Conservation (phyloP, 805 yeast species). For the Starmerella apicola region DNA sequence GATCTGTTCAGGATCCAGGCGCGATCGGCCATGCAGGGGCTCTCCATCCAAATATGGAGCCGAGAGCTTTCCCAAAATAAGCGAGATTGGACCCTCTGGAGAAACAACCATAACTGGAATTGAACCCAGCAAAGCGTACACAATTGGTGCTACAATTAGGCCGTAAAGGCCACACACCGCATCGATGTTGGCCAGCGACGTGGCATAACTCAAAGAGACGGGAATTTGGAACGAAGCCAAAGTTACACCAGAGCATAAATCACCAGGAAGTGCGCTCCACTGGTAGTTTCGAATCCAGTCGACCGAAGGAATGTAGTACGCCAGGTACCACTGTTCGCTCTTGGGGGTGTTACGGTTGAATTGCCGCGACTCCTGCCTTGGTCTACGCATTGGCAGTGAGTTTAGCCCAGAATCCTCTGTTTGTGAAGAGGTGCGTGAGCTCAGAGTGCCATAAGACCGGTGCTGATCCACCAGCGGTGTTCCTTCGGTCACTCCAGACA, state of each 20-base stretch:
- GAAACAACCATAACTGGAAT: slow-evolving; percentile 87
- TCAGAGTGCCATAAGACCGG: too few species aligned
- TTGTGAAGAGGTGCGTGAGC: too few species aligned
- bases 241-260: slow-evolving; percentile 72
- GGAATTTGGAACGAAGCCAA: slow-evolving; percentile 89
- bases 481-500: too few species aligned
- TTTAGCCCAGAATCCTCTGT: too few species aligned
- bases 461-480: too few species aligned
- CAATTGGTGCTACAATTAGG: slow-evolving; percentile 62
- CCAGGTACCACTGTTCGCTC: slow-evolving; percentile 30
- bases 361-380: too few species aligned
- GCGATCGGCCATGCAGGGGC: slow-evolving; percentile 23
- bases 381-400: too few species aligned
- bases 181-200: slow-evolving; percentile 72
- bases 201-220: slow-evolving; percentile 68
- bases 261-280: slow-evolving; percentile 36
- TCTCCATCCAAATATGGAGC: slow-evolving; percentile 40
- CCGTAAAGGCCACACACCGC: slow-evolving; percentile 70
- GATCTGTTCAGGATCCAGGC: slow-evolving; percentile 39
- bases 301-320: slow-evolving; percentile 44
- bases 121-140: slow-evolving; percentile 67
- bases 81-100: slow-evolving; percentile 79
- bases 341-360: too few species aligned
- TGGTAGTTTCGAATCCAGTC: slow-evolving; percentile 42
- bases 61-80: slow-evolving; percentile 69